Evolutionary conservation across 2,329 filamentous ascomycete genomes (phyloP), one percentile per base, ranked within the genome.

Genomic region (Penicillium sclerotiorum): DNA sequence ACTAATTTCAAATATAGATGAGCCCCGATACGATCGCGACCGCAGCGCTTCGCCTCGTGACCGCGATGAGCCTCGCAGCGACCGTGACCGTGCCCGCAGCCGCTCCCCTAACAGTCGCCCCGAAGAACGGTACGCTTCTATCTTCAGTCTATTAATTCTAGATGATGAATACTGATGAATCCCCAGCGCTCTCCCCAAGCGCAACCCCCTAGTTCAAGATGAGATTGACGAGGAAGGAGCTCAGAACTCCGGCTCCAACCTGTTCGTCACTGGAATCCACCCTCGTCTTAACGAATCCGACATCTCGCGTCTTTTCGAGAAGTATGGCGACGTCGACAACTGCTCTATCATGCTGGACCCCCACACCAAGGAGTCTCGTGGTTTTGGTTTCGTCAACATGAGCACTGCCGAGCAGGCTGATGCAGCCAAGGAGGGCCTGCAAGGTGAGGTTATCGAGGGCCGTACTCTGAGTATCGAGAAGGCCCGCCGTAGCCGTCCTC

Each of bases 271-370:
- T 57, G 94, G 94, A 63, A 99, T 99, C 60, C 91, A 97, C 73
- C 94, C 94, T 50, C 89, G 89, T 65, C 83, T 99, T 60, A 86
- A 83, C 40, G 94, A 99, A 73, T 83, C 86, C 13, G 94, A 97
- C 70, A 90, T 99, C 55, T 88, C 89, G 47, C 91, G 91, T 72
- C 86, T 99, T 60, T 99, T 99, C 69, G 91, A 96, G 77, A 99
- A 97, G 77, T 97, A 97, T 67, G 94, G 94, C 62, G 91, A 96
- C 70, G 94, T 99, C 45, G 93, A 97, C 78, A 97, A 95, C 77
- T 97, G 93, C 79, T 95, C 96, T 74, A 99, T 99, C 78, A 99
- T 99, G 94, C 86, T 93, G 68, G 94, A 99, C 70, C 94, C 94
- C 55, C 94, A 99, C 75, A 95, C 90, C 67, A 95, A 96, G 77